Percentiles rank a stretch among this genome's conserved stretches.
Evolutionary conservation across 139 green algal genomes (phyloP).

Genomic region (Micractinium sp.): DNA sequence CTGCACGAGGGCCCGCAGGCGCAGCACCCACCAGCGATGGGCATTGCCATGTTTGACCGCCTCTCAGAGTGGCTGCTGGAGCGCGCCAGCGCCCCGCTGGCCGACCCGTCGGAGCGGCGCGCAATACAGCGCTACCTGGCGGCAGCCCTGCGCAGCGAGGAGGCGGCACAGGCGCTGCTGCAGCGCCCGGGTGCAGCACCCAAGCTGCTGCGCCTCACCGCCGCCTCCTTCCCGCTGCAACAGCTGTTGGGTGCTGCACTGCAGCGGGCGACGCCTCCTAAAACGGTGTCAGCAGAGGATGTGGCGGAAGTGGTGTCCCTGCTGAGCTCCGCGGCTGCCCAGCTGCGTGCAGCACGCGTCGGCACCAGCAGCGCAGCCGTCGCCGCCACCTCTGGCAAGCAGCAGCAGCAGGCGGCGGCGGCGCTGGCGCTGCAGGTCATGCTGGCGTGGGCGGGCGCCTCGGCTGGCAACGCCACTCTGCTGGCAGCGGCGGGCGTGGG

Average conservation of each 20-base stretch:
- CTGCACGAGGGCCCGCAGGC: neutral
- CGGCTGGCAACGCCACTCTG: constrained; percentile 50
- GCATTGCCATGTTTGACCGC: neutral
- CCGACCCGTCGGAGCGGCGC: neutral
- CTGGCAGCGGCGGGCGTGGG: constrained; percentile 53
- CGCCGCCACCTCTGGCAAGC: neutral
- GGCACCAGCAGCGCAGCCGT: neutral
- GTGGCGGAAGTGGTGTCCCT: neutral
- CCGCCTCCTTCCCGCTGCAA: neutral
- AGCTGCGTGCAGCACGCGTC: neutral
- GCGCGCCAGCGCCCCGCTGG: neutral
- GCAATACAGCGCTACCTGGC: constrained; percentile 1
- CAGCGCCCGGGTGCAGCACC: neutral
- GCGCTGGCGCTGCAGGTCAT: constrained; percentile 40
- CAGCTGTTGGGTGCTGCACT: neutral
- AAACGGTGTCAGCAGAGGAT: neutral
- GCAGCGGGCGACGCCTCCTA: neutral
- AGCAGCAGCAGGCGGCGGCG: neutral
- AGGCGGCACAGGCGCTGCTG: constrained; percentile 25
- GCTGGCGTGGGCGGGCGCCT: constrained; percentile 51
- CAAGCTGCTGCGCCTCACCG: constrained; percentile 21
- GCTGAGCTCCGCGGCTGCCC: neutral
- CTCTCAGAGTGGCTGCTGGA: constrained; percentile 17
- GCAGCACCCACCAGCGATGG: neutral
- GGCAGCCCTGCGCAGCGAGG: constrained; percentile 14